A percentile compares a stretch with the other conserved stretches of the same genome.
phyloP scores from a whole-genome alignment of 2,329 filamentous ascomycete species.

The Colletotrichum australisinense region DNA sequence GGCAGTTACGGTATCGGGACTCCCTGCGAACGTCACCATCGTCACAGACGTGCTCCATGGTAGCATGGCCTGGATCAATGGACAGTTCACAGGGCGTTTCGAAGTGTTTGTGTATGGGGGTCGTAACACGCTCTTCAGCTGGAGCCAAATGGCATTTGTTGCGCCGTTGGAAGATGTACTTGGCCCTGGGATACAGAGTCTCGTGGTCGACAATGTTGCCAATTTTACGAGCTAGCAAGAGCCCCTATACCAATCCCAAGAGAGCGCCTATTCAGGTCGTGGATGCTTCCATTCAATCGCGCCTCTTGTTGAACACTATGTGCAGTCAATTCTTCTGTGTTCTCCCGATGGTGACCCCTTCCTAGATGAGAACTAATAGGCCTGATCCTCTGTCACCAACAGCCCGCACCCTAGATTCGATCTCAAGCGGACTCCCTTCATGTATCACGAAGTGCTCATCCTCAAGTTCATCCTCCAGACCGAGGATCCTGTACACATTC shows the following conservation, averaged over 20 bases:
- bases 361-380: background rate
- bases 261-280: too few relatives aligned
- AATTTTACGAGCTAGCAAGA: background rate
- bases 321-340: background rate
- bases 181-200: background rate
- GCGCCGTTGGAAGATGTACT: slow-evolving; percentile 53
- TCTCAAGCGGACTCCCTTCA: slow-evolving; percentile 73
- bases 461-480: slow-evolving; percentile 48
- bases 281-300: too few relatives aligned
- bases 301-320: too few relatives aligned
- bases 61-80: slow-evolving; percentile 60
- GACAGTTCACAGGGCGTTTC: slow-evolving; percentile 59
- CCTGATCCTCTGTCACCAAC: slow-evolving; percentile 53
- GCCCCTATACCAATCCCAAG: too few relatives aligned
- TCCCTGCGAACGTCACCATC: slow-evolving; percentile 50
- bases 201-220: background rate
- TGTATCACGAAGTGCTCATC: slow-evolving; percentile 64
- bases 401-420: slow-evolving; percentile 65
- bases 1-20: slow-evolving; percentile 47
- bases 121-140: slow-evolving; percentile 61
- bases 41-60: slow-evolving; percentile 57
- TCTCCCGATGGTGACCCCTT: too few relatives aligned
- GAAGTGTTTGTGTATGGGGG: slow-evolving; percentile 67
- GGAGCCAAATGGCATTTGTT: slow-evolving; percentile 68
- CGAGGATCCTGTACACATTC: slow-evolving; percentile 69